Base-by-base conservation (phyloP, 495 filamentous ascomycete genomes). In the Podospora fimiseda region DNA sequence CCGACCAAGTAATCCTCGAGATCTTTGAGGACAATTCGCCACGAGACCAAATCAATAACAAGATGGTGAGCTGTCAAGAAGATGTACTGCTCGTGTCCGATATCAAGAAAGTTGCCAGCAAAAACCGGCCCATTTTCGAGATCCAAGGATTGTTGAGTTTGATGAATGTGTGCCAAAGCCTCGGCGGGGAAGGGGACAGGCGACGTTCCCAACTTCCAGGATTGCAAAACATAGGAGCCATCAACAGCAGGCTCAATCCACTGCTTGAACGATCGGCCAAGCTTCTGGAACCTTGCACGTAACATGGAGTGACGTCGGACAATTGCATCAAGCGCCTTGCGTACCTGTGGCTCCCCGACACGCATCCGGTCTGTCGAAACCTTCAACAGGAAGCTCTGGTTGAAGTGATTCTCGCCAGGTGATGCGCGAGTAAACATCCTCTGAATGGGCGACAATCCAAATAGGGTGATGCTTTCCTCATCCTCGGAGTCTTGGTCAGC, bases 231-330 rank as follows among this genome's bases (percentile, higher is more conserved):
- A 36, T 46, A 53, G 7, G 50, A 58, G 18, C 24, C 42, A n/a
- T 53, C 20, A 16, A 52, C 44, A 18, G 38, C 44, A 22, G 43
- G 40, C 15, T 41, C 43, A 11, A 58, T 48, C 45, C 40, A 43
- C 40, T 58, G 47, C 50, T 63, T 58, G 46, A 46, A 43, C n/a
- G 48, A 22, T 14, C 36, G 27, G 7, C 30, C 33, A 19, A 64
- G 43, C 20, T 47, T 46, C 30, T 45, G 52, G 52, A 81, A 81
- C 7, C 80, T 69, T n/a, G 76, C 75, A 5, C 80, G 70, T 8
- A 85, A 70, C 81, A 85, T 84, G 1, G 81, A 78, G 55, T 85
- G 81, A 0, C 74, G 73, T 5, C 57, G 60, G 16, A 81, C 64
- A 18, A 84, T 62, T 0, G 67, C 69, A 33, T 77, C 68, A 22